Conservation (phyloP, 345 rosid species). For the Euphorbia peplus region DNA sequence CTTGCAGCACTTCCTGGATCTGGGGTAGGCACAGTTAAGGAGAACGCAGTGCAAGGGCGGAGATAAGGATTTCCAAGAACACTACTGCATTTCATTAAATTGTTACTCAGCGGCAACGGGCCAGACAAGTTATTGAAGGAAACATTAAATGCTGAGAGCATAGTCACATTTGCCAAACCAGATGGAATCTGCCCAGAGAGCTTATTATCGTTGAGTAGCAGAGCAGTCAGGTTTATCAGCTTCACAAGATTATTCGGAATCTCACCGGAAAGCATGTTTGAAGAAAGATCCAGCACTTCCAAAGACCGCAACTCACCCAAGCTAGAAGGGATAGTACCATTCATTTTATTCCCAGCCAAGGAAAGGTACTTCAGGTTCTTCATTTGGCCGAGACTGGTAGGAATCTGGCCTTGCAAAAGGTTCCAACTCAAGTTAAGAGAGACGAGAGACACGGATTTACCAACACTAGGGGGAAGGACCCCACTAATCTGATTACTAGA, state of each 20-base stretch:
- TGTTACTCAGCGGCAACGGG: slow-evolving; percentile 43
- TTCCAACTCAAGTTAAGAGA: slow-evolving; percentile 52
- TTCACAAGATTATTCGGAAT: slow-evolving; percentile 44
- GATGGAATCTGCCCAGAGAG: slow-evolving; percentile 61
- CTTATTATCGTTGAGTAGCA: slow-evolving; percentile 55
- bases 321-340: slow-evolving; percentile 49
- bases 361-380: slow-evolving; percentile 45
- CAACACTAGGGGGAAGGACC: slow-evolving; percentile 39
- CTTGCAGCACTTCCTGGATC: slow-evolving; percentile 21
- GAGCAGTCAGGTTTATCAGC: slow-evolving; percentile 45
- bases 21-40: slow-evolving; percentile 38
- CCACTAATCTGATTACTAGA: slow-evolving; percentile 54
- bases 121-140: slow-evolving; percentile 65
- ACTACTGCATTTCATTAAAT: slow-evolving; percentile 42
- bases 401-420: slow-evolving; percentile 46
- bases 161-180: slow-evolving; percentile 41
- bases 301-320: slow-evolving; percentile 41
- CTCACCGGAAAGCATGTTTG: slow-evolving; percentile 52
- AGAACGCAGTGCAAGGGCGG: slow-evolving; percentile 39
- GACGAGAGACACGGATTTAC: slow-evolving; percentile 40
- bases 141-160: slow-evolving; percentile 49
- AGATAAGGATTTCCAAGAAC: slow-evolving; percentile 54
- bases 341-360: slow-evolving; percentile 50
- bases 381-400: slow-evolving; percentile 33
- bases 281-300: slow-evolving; percentile 53